These are phyloP conservation scores for Colletotrichum theobromicola DNA, from an alignment of 2,329 filamentous ascomycete genomes.

Conservation along the genomic window DNA sequence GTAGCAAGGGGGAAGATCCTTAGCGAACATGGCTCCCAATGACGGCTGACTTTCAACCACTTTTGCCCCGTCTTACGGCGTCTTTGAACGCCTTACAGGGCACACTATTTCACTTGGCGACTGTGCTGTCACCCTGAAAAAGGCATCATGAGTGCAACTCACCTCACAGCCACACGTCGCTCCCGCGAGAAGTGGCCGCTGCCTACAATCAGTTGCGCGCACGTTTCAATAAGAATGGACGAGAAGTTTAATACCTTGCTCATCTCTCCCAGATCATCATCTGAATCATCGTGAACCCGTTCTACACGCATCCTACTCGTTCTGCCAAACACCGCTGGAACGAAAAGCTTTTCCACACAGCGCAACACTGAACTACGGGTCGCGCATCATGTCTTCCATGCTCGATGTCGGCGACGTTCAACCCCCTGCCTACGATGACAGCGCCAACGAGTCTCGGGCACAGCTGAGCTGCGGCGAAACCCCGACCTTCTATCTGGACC, in stretches of 20 bases:
- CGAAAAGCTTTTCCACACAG: neutral
- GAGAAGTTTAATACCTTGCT: too few relatives aligned
- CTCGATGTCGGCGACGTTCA: neutral
- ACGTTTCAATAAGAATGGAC: neutral
- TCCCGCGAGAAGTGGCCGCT: neutral
- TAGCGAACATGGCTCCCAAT: neutral
- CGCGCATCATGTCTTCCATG: neutral
- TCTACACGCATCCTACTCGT: neutral
- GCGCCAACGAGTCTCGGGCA: neutral
- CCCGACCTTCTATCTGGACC: neutral
- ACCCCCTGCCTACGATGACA: constrained; percentile 11
- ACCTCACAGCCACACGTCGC: neutral
- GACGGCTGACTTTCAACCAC: neutral
- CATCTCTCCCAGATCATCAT: neutral
- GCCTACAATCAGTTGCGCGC: neutral
- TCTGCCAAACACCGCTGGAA: neutral
- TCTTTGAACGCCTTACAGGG: neutral
- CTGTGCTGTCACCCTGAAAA: neutral
- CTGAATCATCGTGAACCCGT: neutral
- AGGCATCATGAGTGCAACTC: neutral
- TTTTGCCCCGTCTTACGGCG: neutral
- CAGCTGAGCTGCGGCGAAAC: constrained; percentile 9
- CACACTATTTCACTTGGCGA: neutral
- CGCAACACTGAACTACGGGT: neutral
- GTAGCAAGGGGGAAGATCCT: neutral